Conservation (phyloP, 2,329 filamentous ascomycete species). For the Cercospora brassicicola region DNA sequence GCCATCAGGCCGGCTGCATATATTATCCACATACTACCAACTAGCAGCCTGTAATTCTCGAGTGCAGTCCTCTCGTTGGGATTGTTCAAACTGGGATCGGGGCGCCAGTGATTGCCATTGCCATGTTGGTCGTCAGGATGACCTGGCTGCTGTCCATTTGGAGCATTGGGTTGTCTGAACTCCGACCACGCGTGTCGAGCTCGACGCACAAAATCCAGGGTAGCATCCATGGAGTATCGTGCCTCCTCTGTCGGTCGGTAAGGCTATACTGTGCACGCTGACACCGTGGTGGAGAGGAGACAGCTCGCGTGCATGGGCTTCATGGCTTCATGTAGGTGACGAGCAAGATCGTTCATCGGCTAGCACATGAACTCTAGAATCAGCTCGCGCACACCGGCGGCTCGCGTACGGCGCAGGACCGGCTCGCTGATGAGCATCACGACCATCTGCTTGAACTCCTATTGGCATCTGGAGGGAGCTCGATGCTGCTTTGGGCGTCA, state of each 20-base stretch:
- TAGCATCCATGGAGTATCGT: constrained; percentile 18
- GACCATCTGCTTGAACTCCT: neutral
- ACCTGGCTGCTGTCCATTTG: neutral
- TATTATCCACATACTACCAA: constrained; percentile 20
- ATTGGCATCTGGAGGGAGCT: neutral
- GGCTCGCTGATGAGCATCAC: neutral
- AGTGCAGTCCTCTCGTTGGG: constrained; percentile 7
- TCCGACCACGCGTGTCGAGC: constrained; percentile 24
- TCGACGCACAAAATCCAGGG: constrained; percentile 22
- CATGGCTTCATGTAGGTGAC: neutral
- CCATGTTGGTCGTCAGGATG: constrained; percentile 1
- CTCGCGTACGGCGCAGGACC: neutral
- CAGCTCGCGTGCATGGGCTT: neutral
- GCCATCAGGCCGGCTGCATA: neutral
- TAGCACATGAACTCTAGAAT: neutral
- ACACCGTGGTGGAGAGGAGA: neutral
- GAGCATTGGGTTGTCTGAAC: constrained; percentile 18
- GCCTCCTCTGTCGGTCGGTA: neutral
- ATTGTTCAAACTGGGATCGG: constrained; percentile 13
- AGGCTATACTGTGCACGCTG: neutral
- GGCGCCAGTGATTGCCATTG: constrained; percentile 1
- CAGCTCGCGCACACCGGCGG: neutral
- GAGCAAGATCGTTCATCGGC: neutral
- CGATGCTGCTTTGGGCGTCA: neutral
- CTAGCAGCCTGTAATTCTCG: constrained; percentile 22